Base-by-base conservation (phyloP, 495 filamentous ascomycete species). In the Chaetomium cochliodes region DNA sequence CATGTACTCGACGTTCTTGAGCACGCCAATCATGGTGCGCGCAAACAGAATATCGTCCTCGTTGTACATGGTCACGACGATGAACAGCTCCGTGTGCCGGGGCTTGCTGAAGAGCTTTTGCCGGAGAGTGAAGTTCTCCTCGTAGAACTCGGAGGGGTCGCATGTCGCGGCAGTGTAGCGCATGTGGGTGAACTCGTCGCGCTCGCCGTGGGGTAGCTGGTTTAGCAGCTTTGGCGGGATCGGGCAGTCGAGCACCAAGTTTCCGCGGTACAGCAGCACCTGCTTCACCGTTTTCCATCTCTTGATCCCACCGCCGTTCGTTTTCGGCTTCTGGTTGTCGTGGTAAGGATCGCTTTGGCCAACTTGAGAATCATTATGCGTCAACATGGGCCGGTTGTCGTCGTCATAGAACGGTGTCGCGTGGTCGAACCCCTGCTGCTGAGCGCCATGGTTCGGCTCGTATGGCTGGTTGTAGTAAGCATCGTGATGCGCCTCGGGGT, bases 171-270 rank as follows among this genome's bases (percentile, higher is more conserved):
- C 96, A 2, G 92, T 90, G 74, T 99, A 99, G 67, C 93, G 85
- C 96, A 98, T 99, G 72, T 99, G 96, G 7, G 96, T 98, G 74
- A 97, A 99, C 75, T 99, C 96, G 67, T 97, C 93, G 68, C 96
- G 89, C 73, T 93, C 91, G 50, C 90, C 91, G 74, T 96, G 92
- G 16, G 89, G 90, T 7, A 97, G 82, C 77, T 92, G 86, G 70
- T 87, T 91, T 59, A 99, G 80, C 33, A 99, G 82, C 72, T 87
- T 88, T 7, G 96, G 92, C 0, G 96, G 93, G 65, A 99, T 89
- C 0, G 96, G 96, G 73, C 96, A 99, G 77, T 99, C 96, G 2
- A 98, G 86, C 30, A 99, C 94, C 69, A 99, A 84, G 76, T 99
- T 98, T 51, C 96, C 96, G 67, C 94, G 90, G 83, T 96, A 98